Percentiles rank a stretch among this genome's conserved stretches.
Evolutionary conservation across 75 land plant genomes (phyloP).

Genomic region (Pinus albicaulis): DNA sequence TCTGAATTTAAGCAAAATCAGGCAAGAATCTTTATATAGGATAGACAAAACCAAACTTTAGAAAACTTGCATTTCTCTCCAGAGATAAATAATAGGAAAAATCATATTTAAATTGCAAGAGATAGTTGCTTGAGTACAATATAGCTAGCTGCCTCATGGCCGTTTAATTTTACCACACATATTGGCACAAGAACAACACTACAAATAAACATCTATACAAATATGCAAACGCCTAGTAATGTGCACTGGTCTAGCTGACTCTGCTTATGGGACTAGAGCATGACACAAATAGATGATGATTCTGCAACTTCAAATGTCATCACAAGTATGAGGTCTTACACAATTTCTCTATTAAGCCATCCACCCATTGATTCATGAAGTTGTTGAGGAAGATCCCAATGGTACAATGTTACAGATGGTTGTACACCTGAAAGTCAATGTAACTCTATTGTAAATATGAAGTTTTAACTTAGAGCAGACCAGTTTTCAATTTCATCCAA

Average conservation of each 20-base stretch:
- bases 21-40: neutral
- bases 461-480: too few relatives aligned
- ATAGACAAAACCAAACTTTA: neutral
- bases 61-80: neutral
- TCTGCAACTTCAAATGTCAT: neutral
- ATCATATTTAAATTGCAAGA: neutral
- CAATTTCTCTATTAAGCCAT: slow-evolving; percentile 72
- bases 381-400: slow-evolving; percentile 90
- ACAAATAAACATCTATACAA: neutral
- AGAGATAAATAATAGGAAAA: neutral
- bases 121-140: neutral
- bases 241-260: neutral
- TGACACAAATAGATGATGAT: neutral
- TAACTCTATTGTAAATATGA: too few relatives aligned
- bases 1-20: neutral
- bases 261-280: neutral
- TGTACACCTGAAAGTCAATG: slow-evolving; percentile 46
- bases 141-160: neutral
- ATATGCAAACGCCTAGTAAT: neutral
- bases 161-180: neutral
- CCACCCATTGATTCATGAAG: slow-evolving; percentile 80
- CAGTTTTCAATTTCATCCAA: too few relatives aligned
- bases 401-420: slow-evolving; percentile 80
- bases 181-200: neutral
- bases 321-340: slow-evolving; percentile 42